phyloP scores from a whole-genome alignment of 257 asterid species.

The Solanum etuberosum region DNA sequence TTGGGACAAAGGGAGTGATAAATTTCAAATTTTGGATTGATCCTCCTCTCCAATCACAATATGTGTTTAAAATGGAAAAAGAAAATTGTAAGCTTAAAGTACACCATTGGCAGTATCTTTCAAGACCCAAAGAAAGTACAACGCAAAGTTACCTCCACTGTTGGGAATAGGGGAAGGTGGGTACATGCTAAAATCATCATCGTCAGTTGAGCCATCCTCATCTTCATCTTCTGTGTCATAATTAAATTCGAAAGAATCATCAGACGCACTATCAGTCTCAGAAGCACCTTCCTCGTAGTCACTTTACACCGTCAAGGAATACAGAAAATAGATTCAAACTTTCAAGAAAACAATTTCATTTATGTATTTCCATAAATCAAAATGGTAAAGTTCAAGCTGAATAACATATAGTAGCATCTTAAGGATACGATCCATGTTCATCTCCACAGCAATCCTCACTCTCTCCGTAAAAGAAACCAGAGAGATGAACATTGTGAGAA shows the following conservation, averaged over 20 bases:
- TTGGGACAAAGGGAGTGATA: background rate
- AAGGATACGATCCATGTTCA: constrained; percentile 58
- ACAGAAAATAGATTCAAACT: background rate
- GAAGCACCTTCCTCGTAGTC: constrained; percentile 28
- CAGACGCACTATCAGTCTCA: constrained; percentile 39
- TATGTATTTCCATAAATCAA: background rate
- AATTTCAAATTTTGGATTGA: background rate
- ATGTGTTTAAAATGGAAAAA: background rate
- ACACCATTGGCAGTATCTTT: background rate
- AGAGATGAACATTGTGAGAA: constrained; percentile 65
- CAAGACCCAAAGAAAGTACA: background rate
- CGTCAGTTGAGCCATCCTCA: constrained; percentile 31
- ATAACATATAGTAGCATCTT: background rate
- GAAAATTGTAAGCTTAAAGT: background rate
- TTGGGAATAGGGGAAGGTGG: constrained; percentile 44
- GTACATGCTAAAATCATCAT: constrained; percentile 38
- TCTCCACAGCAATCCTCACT: constrained; percentile 26
- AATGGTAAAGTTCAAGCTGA: background rate
- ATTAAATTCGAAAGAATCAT: constrained; percentile 24
- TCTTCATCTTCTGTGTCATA: constrained; percentile 39
- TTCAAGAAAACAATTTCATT: background rate
- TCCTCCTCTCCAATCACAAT: background rate
- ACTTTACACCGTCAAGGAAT: constrained; percentile 46
- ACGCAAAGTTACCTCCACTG: constrained; percentile 55
- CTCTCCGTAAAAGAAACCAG: constrained; percentile 73